Evolutionary conservation across 1,139 yeast species (phyloP).

Genomic region (Meyerozyma guilliermondii): DNA sequence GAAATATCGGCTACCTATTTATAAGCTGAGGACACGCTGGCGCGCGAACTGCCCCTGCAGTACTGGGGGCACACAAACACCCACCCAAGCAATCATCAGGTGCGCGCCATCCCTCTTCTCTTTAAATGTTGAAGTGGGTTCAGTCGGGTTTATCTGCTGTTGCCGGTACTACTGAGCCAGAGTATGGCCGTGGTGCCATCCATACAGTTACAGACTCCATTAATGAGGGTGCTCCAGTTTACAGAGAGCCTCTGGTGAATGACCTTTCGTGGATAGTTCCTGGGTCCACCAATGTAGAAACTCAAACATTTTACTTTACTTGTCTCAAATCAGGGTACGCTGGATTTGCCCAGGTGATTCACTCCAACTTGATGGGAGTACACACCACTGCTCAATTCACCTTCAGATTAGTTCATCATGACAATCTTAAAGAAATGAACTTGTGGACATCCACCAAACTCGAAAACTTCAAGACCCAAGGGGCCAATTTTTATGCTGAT

Average conservation of each 20-base stretch:
- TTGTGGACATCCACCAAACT: constrained; percentile 90
- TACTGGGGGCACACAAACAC: not conserved
- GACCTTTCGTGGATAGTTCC: constrained; percentile 80
- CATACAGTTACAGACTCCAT: constrained; percentile 72
- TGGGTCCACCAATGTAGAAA: constrained; percentile 83
- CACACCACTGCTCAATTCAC: constrained; percentile 95
- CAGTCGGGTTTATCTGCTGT: constrained; percentile 88
- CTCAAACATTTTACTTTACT: constrained; percentile 85
- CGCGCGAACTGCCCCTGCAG: not conserved
- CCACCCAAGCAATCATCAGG: not conserved
- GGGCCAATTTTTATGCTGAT: constrained; percentile 78
- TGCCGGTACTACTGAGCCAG: constrained; percentile 97
- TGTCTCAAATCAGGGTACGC: constrained; percentile 56
- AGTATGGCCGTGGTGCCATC: constrained; percentile 88
- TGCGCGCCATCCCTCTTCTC: constrained; percentile 1
- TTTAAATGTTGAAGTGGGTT: constrained; percentile 71
- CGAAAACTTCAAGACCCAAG: constrained; percentile 72
- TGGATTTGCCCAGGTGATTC: constrained; percentile 93
- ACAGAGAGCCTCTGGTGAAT: constrained; percentile 45
- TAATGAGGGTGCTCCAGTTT: constrained; percentile 43
- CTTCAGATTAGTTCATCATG: constrained; percentile 63
- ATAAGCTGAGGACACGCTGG: constrained; percentile 2
- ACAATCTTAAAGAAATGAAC: constrained; percentile 40
- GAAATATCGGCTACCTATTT: not conserved
- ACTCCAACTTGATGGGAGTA: constrained; percentile 84